These are phyloP conservation scores for Ogataea kodamae DNA, from an alignment of 805 yeast genomes.

Conservation along the genomic window DNA sequence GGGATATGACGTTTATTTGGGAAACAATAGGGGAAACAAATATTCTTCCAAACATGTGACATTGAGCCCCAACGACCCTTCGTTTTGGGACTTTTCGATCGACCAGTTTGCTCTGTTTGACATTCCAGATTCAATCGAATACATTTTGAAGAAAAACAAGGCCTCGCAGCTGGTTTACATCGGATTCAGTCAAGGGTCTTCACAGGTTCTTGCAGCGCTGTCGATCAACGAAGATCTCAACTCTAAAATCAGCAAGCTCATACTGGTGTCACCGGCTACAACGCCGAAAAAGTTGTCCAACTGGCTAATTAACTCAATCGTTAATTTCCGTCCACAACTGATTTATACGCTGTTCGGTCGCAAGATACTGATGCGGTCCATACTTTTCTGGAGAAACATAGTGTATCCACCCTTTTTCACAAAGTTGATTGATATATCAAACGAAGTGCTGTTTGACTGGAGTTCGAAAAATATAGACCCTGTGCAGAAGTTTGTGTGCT, in stretches of 20 bases:
- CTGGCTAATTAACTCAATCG: constrained; percentile 68
- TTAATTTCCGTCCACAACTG: constrained; percentile 73
- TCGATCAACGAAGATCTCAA: constrained; percentile 70
- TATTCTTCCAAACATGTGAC: constrained; percentile 75
- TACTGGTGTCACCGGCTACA: constrained; percentile 83
- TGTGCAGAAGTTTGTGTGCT: constrained; percentile 73
- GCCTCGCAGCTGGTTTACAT: constrained; percentile 55
- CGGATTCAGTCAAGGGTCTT: constrained; percentile 95
- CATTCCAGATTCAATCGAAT: constrained; percentile 80
- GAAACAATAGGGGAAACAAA: constrained; percentile 90
- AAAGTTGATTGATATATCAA: constrained; percentile 66
- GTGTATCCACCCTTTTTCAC: constrained; percentile 76
- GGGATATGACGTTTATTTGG: constrained; percentile 94
- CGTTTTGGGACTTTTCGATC: constrained; percentile 88
- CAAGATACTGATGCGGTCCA: constrained; percentile 61
- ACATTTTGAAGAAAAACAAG: constrained; percentile 55
- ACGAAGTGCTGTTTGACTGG: constrained; percentile 77
- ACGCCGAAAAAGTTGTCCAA: constrained; percentile 85
- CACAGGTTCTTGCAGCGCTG: constrained; percentile 87
- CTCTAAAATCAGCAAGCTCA: constrained; percentile 43
- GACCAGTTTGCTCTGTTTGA: constrained; percentile 92
- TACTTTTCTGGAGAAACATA: constrained; percentile 66
- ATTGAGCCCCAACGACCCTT: constrained; percentile 36
- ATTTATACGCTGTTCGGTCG: constrained; percentile 74
- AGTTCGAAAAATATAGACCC: constrained; percentile 62